These are phyloP conservation scores for Clarireedia sp. DNA, from an alignment of 2,329 filamentous ascomycete species.

Conservation along the genomic window DNA sequence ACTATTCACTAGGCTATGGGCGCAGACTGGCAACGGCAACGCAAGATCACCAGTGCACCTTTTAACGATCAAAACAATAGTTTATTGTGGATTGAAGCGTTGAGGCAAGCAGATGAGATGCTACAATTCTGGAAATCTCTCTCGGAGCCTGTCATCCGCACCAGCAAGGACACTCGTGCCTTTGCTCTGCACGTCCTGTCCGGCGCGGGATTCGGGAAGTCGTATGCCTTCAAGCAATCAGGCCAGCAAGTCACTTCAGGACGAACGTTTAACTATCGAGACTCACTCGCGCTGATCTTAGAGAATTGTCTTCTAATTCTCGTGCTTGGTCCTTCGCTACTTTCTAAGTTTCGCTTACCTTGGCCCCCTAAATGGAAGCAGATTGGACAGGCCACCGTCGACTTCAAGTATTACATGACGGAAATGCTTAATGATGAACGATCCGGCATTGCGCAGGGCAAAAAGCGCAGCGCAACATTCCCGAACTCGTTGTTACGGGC, in stretches of 20 bases:
- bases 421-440: conserved; percentile 1
- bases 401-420: background rate
- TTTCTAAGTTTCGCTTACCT: background rate
- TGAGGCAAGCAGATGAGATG: conserved; percentile 3
- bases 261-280: background rate
- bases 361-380: background rate
- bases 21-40: conserved; percentile 1
- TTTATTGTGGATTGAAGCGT: background rate
- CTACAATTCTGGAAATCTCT: conserved; percentile 1
- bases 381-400: background rate
- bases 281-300: background rate
- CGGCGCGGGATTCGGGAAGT: background rate
- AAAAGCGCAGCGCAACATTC: background rate
- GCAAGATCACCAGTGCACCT: background rate
- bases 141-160: background rate
- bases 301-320: background rate
- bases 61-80: background rate
- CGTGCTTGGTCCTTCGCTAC: background rate
- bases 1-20: background rate
- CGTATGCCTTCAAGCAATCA: background rate
- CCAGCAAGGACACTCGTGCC: background rate
- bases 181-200: background rate
- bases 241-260: background rate
- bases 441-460: background rate
- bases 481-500: background rate